These are phyloP conservation scores for Ogataea ramenticola DNA, from an alignment of 805 yeast species.

Conservation along the genomic window DNA sequence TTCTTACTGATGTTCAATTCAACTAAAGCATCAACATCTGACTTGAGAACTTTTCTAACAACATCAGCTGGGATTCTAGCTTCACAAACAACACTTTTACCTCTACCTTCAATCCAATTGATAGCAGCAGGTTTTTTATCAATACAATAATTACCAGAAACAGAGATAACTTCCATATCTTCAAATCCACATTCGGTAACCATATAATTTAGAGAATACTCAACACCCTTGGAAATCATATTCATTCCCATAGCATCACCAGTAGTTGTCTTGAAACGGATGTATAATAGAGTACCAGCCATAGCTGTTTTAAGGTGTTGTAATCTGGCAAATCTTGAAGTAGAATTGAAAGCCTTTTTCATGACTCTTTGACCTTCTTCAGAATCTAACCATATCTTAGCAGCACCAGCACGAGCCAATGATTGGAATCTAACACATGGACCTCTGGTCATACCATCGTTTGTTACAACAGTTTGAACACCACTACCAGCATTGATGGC, in stretches of 20 bases:
- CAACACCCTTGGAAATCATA: conserved; percentile 98
- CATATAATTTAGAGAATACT: conserved; percentile 77
- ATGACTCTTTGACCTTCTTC: conserved; percentile 82
- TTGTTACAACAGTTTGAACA: conserved; percentile 81
- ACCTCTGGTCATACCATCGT: conserved; percentile 99
- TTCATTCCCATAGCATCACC: conserved; percentile 99
- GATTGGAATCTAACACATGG: conserved; percentile 91
- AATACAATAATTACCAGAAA: conserved; percentile 95
- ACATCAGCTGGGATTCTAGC: conserved; percentile 80
- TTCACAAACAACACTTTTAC: conserved; percentile 95
- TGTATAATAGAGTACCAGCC: conserved; percentile 84
- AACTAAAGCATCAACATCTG: conserved; percentile 87
- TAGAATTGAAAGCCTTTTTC: conserved; percentile 89
- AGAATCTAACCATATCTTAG: conserved; percentile 92
- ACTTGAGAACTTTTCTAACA: conserved; percentile 77
- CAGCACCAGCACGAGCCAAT: conserved; percentile 83
- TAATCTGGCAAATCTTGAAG: conserved; percentile 94
- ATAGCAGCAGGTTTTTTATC: conserved; percentile 98
- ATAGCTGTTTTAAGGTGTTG: conserved; percentile 87
- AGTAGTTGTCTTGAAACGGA: conserved; percentile 95
- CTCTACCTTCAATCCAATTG: conserved; percentile 99
- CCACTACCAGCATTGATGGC: conserved; percentile 98
- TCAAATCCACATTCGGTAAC: conserved; percentile 83
- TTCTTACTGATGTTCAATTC: conserved; percentile 86
- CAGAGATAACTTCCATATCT: conserved; percentile 88